Percentiles rank a stretch among this genome's conserved stretches.
Conservation (phyloP, 1,284 basidiomycete genomes). For the Sutorius eximius region DNA sequence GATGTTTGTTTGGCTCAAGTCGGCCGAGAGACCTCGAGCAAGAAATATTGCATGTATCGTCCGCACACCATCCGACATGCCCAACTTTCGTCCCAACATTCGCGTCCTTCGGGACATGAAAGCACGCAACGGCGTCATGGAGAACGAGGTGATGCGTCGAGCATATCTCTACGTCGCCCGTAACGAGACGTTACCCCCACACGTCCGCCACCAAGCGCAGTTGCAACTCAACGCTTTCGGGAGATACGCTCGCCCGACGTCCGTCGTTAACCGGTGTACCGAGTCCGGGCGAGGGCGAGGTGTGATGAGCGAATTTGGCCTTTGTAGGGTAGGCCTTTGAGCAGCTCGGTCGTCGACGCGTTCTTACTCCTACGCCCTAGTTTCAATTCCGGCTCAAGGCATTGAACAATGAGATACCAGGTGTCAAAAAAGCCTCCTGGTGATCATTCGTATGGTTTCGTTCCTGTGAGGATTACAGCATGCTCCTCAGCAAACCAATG, state of each 20-base stretch:
- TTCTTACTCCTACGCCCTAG: slow-evolving; percentile 41
- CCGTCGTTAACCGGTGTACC: slow-evolving; percentile 85
- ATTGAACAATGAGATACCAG: slow-evolving; percentile 74
- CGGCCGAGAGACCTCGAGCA: not conserved
- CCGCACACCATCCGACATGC: slow-evolving; percentile 21
- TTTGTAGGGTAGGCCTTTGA: slow-evolving; percentile 72
- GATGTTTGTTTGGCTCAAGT: slow-evolving; percentile 24
- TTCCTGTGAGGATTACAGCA: not conserved
- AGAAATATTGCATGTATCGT: not conserved
- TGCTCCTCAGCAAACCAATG: not conserved
- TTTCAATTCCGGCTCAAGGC: slow-evolving; percentile 90
- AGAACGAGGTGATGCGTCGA: slow-evolving; percentile 78
- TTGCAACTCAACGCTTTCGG: slow-evolving; percentile 89
- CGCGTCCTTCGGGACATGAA: slow-evolving; percentile 77
- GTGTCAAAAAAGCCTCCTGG: slow-evolving; percentile 91
- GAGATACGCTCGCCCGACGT: slow-evolving; percentile 77
- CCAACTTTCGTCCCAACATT: slow-evolving; percentile 56
- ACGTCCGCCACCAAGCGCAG: slow-evolving; percentile 94
- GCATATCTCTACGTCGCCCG: slow-evolving; percentile 90
- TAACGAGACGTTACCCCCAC: slow-evolving; percentile 80
- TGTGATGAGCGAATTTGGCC: slow-evolving; percentile 84
- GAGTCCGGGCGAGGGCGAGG: slow-evolving; percentile 86
- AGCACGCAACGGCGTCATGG: slow-evolving; percentile 66
- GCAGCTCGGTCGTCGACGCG: slow-evolving; percentile 23
- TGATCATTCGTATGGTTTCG: slow-evolving; percentile 35